Evolutionary conservation across 2,329 filamentous ascomycete genomes (phyloP), one percentile per base, ranked within the genome.

Genomic region (Thelonectria rubi): DNA sequence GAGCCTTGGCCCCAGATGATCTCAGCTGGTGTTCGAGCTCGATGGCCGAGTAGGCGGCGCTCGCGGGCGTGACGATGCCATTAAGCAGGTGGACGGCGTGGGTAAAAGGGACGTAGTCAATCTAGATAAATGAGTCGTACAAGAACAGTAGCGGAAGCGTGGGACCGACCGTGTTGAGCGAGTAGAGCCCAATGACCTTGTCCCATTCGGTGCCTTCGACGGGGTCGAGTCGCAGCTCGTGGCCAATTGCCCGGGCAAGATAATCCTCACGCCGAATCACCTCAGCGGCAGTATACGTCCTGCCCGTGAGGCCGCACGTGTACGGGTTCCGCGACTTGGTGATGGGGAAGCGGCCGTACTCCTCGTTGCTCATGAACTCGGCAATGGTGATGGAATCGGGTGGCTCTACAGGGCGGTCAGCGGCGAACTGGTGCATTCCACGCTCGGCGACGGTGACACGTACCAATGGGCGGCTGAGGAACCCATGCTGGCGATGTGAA

Each of bases 121-220:
- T 87, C 86, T 92, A 59, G 10, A 2, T 10, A 58, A 20, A 7
- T 3, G 8, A 26, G 37, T 47, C 32, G n/a, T 6, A 14, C 60
- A 17, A 34, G 3, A 21, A 15, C 7, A 26, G 17, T 3, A 11
- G 59, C 12, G n/a, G 17, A 7, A 2, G 8, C 11, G 21, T n/a
- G 14, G n/a, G 11, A 30, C 52, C n/a, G 8, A 92, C 90, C 15
- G 91, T 92, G 73, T 96, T 96, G 58, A 93, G 76, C 6, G 89
- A 89, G 78, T 92, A 96, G 30, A 94, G 80, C 1, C 82, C 89
- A 42, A 92, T 80, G 17, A 94, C 90, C 75, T 93, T 93, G 69
- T 95, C 91, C 89, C 90, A 95, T 71, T 93, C 89, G 0, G 86
- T 86, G 14, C 89, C 91, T 54, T 87, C 76, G 61, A 91, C 89